Conservation (phyloP, 495 filamentous ascomycete species). For the Cetradonia linearis region DNA sequence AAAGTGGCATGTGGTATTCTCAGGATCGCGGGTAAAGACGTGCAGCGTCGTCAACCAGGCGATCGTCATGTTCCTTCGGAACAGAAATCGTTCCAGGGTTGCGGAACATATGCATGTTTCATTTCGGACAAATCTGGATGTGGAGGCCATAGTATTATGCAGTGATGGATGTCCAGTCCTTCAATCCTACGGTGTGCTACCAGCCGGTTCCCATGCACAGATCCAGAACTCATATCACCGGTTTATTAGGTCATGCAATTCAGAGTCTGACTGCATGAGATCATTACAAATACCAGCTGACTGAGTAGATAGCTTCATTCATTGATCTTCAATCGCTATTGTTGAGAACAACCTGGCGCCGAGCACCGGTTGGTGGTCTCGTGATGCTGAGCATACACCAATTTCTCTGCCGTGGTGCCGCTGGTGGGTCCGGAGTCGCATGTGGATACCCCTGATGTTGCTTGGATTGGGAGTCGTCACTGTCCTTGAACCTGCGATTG, state of each 20-base stretch:
- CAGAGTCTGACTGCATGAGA: constrained; percentile 5
- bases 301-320: background rate
- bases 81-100: background rate
- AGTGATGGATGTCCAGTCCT: background rate
- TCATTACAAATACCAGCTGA: constrained; percentile 5
- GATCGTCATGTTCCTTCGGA: background rate
- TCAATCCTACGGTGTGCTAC: constrained; percentile 4
- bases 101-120: constrained; percentile 2
- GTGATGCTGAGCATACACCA: background rate
- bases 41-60: background rate
- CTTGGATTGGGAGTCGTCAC: constrained; percentile 5
- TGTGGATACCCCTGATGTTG: constrained; percentile 2
- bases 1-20: background rate
- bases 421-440: constrained; percentile 6
- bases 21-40: background rate
- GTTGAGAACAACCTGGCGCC: background rate
- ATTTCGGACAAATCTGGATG: background rate
- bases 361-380: background rate
- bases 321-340: background rate
- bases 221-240: background rate
- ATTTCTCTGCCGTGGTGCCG: background rate
- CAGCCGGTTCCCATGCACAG: background rate
- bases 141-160: background rate
- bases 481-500: background rate
- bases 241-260: constrained; percentile 3